Evolutionary conservation across 257 asterid species (phyloP), one percentile per base, ranked within the genome.

Genomic region (Leptodermis oblonga): DNA sequence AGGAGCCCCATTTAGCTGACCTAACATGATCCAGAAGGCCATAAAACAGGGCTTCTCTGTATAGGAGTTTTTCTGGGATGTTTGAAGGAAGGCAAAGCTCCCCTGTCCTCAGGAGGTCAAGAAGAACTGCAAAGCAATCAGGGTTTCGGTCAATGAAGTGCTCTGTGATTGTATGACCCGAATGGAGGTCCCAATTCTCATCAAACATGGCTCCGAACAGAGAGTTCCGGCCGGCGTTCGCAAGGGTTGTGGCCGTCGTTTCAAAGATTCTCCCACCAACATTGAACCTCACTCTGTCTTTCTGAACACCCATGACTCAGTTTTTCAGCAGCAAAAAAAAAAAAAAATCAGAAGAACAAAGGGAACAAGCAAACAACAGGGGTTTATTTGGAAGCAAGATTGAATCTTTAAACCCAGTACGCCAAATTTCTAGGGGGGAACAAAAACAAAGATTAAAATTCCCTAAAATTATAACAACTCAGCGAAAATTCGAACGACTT

Each of bases 111-210:
- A 89, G 89, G 18, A 92, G 86, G 85, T 92, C 97, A 51, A 92
- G 92, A 69, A 92, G 86, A 28, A 90, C 82, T 18, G 92, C 84
- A 59, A 92, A 92, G 72, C 96, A 90, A 71, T 90, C 89, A 0
- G 98, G 92, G 77, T 92, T 92, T 41, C 97, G 90, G 74, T 92
- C 98, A 41, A 92, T 85, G 81, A 90, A 92, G 69, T 88, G 96
- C 14, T 92, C 96, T 12, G 72, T 43, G 22, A 22, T 65, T 49
- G 89, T 60, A 66, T 68, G 68, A 73, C 76, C 68, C 64, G 87
- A 51, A 36, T 77, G 86, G 65, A 90, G 82, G 81, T 83, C 81
- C 98, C 98, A 92, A 42, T 88, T 82, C 20, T 81, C 88, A 28
- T 90, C 95, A 45, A 92, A 88, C 92, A 92, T 86, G 0, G 98